Evolutionary conservation across 805 yeast genomes (phyloP), one percentile per base, ranked within the genome.

Genomic region (Candida silvatica): DNA sequence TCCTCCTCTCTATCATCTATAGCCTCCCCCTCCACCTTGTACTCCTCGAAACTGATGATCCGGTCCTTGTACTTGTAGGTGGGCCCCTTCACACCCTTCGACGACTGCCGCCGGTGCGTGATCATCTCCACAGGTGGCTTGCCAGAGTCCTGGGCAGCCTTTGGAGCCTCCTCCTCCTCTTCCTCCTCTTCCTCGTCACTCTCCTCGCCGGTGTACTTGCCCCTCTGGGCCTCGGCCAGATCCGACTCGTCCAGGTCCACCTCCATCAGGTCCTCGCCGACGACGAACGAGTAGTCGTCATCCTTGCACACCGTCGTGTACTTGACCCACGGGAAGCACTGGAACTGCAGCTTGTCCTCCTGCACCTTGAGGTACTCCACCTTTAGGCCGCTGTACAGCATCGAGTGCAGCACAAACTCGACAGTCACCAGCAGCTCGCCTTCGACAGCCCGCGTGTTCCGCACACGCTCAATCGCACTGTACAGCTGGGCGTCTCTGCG

Each of bases 301-400:
- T 42, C 36, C 6, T 38, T 27, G 19, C 62, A 70, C 25, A 54
- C 42, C 4, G 71, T 69, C 38, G 67, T 57, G 47, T 81, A 80
- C 36, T 80, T 64, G 1, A 82, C 80, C 94, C 94, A 82, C 0
- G 92, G 88, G 49, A 82, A 81, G 28, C 83, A 71, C 37, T 60
- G 62, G 29, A 53, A 54, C 5, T 82, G 74, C 48, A 80, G 52
- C 34, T 65, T 67, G 5, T 68, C 71, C 46, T 82, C 94, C 17
- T 70, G 71, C 12, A 82, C 79, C 42, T 77, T 74, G 34, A 82
- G 52, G 45, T 76, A 82, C 25, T 73, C 80, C 17, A 82, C 67
- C 44, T 74, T 75, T 25, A 82, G 55, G 0, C 86, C 86, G 29
- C 84, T 74, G 40, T 77, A 71, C 1, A 85, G 66, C 37, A 69